These are phyloP conservation scores for Nicotiana otophora DNA, from an alignment of 257 asterid species.

Conservation along the genomic window DNA sequence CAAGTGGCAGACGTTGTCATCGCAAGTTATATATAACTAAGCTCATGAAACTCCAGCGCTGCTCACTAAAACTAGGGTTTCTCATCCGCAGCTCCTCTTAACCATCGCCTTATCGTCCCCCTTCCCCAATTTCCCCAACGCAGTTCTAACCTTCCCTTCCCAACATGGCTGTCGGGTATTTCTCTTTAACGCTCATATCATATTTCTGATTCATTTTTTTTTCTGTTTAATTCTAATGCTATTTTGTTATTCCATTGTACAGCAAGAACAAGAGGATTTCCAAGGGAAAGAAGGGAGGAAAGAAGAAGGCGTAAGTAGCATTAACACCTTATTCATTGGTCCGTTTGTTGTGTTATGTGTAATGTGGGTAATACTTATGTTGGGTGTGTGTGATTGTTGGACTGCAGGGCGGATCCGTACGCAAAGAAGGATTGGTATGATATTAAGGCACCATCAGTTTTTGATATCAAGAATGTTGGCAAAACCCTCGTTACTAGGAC, in stretches of 20 bases:
- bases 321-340: too few relatives aligned
- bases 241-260: neutral
- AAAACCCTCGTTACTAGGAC: constrained; percentile 4
- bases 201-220: neutral
- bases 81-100: neutral
- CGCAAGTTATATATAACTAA: neutral
- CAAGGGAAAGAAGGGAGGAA: constrained; percentile 6
- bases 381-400: neutral
- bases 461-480: neutral
- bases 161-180: constrained; percentile 32
- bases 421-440: constrained; percentile 10
- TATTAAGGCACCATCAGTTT: constrained; percentile 3
- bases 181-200: neutral
- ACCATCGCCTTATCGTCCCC: constrained; percentile 3
- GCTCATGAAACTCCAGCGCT: neutral
- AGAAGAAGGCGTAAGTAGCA: constrained; percentile 14
- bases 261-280: constrained; percentile 7
- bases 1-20: neutral
- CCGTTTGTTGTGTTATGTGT: neutral
- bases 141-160: neutral
- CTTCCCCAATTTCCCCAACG: neutral
- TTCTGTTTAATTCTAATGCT: neutral
- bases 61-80: constrained; percentile 9
- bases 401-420: constrained; percentile 6
- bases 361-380: neutral